Base-by-base conservation (phyloP, 2,329 filamentous ascomycete species). In the Ophiostoma sp. region DNA sequence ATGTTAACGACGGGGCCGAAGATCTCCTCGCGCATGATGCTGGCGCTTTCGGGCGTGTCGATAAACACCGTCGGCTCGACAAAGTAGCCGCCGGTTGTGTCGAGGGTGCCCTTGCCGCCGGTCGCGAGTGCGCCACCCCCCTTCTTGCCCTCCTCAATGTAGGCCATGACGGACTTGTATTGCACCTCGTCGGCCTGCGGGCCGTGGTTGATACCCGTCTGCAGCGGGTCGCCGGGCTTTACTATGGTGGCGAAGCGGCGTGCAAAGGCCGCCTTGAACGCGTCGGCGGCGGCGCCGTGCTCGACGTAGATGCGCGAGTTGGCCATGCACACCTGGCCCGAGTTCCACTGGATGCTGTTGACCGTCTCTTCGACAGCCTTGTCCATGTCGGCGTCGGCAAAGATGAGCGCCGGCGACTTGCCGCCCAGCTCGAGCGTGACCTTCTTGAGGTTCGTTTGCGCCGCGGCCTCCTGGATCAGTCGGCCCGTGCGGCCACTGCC, bases 361-460 rank as follows among this genome's bases (percentile, higher is more conserved):
- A 66, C 70, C 11, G 70, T 71, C 81, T 83, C 85, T 40, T 81
- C 81, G 74, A 85, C 84, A 71, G 84, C 84, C 72, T 84, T 81
- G 71, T 85, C 83, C 68, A 86, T 81, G 74, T 86, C 81, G 62
- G 84, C 84, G 72, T 86, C 84, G 55, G 81, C 81, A 74, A 86
- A 86, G 75, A 86, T 79, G 69, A 86, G 84, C 77, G 85, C 85
- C 41, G 84, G 84, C 70, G 79, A 81, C 81, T 86, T 85, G 79
- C 86, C 82, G 76, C 84, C 84, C 66, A 86, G 82, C 78, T 86
- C 84, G 68, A 86, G 80, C 66, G 82, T 85, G 70, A 86, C 83
- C 79, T 84, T 84, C 80, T 86, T 86, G 75, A 86, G 74, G 80
- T 86, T 86, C 76, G 81, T 84, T 74, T 81, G 78, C 70, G 84